phyloP scores from a whole-genome alignment of 2,329 filamentous ascomycete genomes.

The Aureobasidium zeae region DNA sequence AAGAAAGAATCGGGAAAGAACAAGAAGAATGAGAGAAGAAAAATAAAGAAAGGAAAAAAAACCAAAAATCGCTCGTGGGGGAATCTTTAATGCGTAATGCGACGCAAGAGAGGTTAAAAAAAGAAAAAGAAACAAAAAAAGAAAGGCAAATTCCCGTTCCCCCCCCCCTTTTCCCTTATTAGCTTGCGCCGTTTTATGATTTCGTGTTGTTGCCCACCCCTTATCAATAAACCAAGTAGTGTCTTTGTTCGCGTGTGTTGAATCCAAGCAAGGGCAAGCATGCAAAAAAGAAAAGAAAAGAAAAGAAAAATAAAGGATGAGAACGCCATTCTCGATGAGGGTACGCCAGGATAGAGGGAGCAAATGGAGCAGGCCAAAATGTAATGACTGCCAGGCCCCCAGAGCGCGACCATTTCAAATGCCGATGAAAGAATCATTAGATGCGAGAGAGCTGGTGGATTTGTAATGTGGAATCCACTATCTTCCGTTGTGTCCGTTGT shows the following conservation, averaged over 20 bases:
- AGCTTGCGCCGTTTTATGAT: conserved; percentile 15
- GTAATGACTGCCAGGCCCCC: too few relatives aligned
- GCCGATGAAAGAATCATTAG: not conserved
- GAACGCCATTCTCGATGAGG: too few relatives aligned
- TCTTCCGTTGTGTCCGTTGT: not conserved
- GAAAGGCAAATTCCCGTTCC: not conserved
- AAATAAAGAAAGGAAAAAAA: not conserved
- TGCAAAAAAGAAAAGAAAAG: too few relatives aligned
- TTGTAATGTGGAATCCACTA: not conserved
- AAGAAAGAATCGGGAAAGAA: too few relatives aligned
- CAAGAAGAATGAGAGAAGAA: too few relatives aligned
- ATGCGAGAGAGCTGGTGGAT: not conserved
- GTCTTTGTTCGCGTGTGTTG: too few relatives aligned
- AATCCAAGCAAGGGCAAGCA: too few relatives aligned
- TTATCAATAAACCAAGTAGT: conserved; percentile 9
- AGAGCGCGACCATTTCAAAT: not conserved
- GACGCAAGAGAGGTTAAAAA: too few relatives aligned
- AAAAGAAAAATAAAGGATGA: too few relatives aligned
- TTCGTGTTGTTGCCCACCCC: too few relatives aligned
- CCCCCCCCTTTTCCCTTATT: conserved; percentile 5
- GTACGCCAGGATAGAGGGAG: too few relatives aligned
- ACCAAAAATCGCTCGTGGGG: conserved; percentile 10
- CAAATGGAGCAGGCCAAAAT: not conserved
- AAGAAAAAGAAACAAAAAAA: conserved; percentile 6
- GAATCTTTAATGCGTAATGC: conserved; percentile 13